Base-by-base conservation (phyloP, 352 stramenopile genomes). In the Saprolegnia parasitica region DNA sequence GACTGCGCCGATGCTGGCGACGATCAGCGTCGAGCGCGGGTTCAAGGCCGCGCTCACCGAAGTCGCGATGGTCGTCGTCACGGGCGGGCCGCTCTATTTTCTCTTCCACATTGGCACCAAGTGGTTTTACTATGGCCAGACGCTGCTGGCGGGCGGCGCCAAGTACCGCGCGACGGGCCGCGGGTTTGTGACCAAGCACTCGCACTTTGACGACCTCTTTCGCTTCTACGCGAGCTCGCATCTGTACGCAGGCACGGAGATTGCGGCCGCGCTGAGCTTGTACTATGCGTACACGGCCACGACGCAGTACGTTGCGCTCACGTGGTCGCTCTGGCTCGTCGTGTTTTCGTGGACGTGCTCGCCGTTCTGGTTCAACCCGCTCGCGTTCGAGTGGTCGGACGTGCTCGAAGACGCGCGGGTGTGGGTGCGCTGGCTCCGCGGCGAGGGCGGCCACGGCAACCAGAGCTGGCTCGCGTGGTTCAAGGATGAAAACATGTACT, bases 51-150 rank as follows among this genome's bases (percentile, higher is more conserved):
- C 95, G 56, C 63, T 97, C 54, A 96, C 88, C 65, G 85, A 95
- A 67, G 91, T 98, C 32, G 76, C 98, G 32, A 93, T 98, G 76
- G 96, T 99, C 47, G 94, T 99, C 62, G 85, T 98, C 20, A 99
- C 96, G 42, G 96, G 96, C 54, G 97, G 96, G 0, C 97, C 97
- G 52, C 81, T 99, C 21, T 98, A 99, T 81, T 99, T 99, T 75
- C 91, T 99, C 76, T 99, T 99, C 83, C 97, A 99, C 78, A 99
- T 99, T 70, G 97, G 98, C 72, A 99, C 96, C 23, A 98, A 98
- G 73, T 98, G 96, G 76, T 98, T 98, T 75, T 99, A 99, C 87
- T 99, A 99, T 76, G 92, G 95, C 8, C 97, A 99, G 74, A 99
- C 97, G 13, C 98, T 99, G 78, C 80, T 99, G 39, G 96, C 98